Percentiles rank a stretch among this genome's conserved stretches.
Conservation (phyloP, 331 rosid species). For the Acacia pycnantha region DNA sequence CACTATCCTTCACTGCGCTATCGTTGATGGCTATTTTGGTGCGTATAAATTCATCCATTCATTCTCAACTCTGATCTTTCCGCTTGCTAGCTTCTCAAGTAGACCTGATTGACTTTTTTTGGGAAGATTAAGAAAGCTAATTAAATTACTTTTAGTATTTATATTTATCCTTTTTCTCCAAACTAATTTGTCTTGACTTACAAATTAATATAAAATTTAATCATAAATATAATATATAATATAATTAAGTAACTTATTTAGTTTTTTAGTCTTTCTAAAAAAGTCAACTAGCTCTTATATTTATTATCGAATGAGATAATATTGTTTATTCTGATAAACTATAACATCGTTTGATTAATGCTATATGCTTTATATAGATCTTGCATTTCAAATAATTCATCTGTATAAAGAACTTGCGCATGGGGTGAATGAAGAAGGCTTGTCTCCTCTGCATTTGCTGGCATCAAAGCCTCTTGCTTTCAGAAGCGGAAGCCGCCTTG, state of each 20-base stretch:
- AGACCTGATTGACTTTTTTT: too few species aligned
- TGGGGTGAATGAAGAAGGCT: slow-evolving; percentile 28
- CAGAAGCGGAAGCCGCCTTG: slow-evolving; percentile 45
- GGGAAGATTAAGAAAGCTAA: too few species aligned
- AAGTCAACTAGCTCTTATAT: neutral
- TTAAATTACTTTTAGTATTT: too few species aligned
- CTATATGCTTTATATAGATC: slow-evolving; percentile 31
- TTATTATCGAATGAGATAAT: too few species aligned
- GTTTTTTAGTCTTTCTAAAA: too few species aligned
- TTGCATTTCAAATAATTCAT: slow-evolving; percentile 54
- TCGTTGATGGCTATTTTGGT: slow-evolving; percentile 50
- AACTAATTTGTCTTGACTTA: too few species aligned
- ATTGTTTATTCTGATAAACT: neutral
- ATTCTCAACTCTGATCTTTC: neutral
- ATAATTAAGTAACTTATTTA: too few species aligned
- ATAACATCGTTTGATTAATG: neutral
- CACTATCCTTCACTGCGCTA: slow-evolving; percentile 51
- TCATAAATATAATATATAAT: too few species aligned
- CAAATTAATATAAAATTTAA: too few species aligned
- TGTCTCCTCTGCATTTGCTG: slow-evolving; percentile 55
- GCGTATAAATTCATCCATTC: neutral
- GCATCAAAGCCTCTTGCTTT: slow-evolving; percentile 53
- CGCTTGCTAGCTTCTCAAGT: neutral
- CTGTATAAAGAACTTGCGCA: neutral
- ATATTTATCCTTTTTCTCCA: too few species aligned